Evolutionary conservation across 192 early-diverging fungal genomes (phyloP).

Genomic region (Coemansia sp.): DNA sequence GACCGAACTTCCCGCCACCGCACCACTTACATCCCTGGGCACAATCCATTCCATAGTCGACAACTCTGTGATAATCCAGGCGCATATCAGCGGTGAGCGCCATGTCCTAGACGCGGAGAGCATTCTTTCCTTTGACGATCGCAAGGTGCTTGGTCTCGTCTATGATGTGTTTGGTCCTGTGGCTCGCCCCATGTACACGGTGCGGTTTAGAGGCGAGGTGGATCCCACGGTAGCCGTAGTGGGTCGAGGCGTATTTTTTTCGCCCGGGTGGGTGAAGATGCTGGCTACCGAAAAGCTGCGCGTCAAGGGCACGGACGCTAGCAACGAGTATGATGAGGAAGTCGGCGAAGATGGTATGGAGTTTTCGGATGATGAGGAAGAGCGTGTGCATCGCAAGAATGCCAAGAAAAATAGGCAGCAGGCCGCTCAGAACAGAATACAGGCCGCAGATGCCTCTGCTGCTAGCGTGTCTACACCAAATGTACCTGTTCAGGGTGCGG

Average conservation of each 20-base stretch:
- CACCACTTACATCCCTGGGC: slow-evolving; percentile 64
- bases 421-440: slow-evolving; percentile 1
- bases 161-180: slow-evolving; percentile 97
- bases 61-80: slow-evolving; percentile 71
- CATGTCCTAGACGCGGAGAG: slow-evolving; percentile 76
- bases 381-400: slow-evolving; percentile 60
- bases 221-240: slow-evolving; percentile 45
- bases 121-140: slow-evolving; percentile 66
- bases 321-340: slow-evolving; percentile 94
- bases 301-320: slow-evolving; percentile 87
- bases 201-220: slow-evolving; percentile 78
- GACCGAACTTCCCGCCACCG: slow-evolving; percentile 56
- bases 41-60: slow-evolving; percentile 71
- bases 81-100: slow-evolving; percentile 39
- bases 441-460: background rate
- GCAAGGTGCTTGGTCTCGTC: slow-evolving; percentile 64
- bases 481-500: background rate
- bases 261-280: slow-evolving; percentile 64
- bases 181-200: slow-evolving; percentile 75
- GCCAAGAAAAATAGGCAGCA: slow-evolving; percentile 55
- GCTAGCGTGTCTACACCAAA: background rate
- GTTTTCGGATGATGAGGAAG: slow-evolving; percentile 96
- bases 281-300: slow-evolving; percentile 69
- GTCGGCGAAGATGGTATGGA: slow-evolving; percentile 79
- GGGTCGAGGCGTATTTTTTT: slow-evolving; percentile 64